Evolutionary conservation across 345 rosid genomes (phyloP).

Genomic region (Eutrema yunnanense): DNA sequence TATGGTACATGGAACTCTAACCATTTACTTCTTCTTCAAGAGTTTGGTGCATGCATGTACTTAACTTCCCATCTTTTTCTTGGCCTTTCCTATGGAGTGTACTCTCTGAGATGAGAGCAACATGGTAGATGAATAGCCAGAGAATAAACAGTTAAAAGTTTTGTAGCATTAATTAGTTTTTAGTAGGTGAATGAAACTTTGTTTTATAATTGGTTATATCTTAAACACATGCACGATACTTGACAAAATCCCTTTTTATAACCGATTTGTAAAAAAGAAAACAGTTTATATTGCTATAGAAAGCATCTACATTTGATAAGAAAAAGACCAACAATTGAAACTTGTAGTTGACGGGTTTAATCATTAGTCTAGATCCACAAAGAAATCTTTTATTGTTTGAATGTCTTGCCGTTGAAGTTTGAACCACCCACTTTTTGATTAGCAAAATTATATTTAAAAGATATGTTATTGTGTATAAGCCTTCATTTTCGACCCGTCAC

Average conservation of each 20-base stretch:
- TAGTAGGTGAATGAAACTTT: background rate
- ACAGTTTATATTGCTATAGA: background rate
- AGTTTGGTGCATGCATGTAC: slow-evolving; percentile 24
- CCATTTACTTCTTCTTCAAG: slow-evolving; percentile 8
- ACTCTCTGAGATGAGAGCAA: slow-evolving; percentile 1
- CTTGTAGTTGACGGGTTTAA: background rate
- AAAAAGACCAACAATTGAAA: background rate
- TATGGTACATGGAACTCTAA: slow-evolving; percentile 18
- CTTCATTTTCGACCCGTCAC: too few species aligned
- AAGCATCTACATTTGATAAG: background rate
- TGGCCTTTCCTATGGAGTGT: slow-evolving; percentile 9
- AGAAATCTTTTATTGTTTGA: too few species aligned
- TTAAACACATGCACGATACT: too few species aligned
- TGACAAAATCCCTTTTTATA: too few species aligned
- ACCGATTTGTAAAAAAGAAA: background rate
- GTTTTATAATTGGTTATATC: background rate
- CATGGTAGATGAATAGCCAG: background rate
- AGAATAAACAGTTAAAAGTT: background rate
- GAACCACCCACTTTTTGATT: too few species aligned
- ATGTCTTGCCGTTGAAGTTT: too few species aligned
- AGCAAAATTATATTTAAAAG: too few species aligned
- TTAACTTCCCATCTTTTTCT: slow-evolving; percentile 9
- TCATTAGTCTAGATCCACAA: background rate
- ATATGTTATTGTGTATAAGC: too few species aligned
- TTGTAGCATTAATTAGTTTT: background rate